Conservation (phyloP, 345 rosid genomes). For the Hirschfeldia incana region DNA sequence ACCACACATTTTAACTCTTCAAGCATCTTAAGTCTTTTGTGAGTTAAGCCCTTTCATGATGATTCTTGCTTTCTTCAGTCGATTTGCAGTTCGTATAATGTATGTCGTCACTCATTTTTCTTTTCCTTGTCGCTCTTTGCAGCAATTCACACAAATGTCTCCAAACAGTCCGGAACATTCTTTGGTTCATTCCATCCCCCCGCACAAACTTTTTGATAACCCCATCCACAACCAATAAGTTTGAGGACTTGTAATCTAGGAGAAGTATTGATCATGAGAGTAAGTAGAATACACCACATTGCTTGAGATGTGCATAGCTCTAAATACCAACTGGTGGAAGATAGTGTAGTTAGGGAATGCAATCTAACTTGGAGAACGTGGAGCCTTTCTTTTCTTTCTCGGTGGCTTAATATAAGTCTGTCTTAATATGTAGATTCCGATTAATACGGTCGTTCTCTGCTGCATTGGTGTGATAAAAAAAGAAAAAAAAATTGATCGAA, state of each 20-base stretch:
- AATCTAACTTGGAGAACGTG: not conserved
- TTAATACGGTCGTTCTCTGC: too few species aligned
- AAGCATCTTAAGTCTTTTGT: not conserved
- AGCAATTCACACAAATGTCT: not conserved
- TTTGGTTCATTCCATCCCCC: not conserved
- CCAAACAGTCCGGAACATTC: not conserved
- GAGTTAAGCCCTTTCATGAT: not conserved
- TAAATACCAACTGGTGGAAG: not conserved
- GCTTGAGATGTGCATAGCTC: not conserved
- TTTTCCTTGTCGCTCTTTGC: not conserved
- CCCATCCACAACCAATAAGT: not conserved
- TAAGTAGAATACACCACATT: not conserved
- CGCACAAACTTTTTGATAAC: not conserved
- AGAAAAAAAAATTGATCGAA: too few species aligned
- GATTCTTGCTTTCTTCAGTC: not conserved
- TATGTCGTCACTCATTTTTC: not conserved
- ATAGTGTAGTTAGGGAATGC: not conserved
- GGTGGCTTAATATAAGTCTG: too few species aligned
- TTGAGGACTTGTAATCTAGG: not conserved
- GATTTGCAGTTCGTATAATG: not conserved
- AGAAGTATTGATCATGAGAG: not conserved
- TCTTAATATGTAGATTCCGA: too few species aligned
- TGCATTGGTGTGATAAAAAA: too few species aligned
- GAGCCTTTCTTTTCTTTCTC: too few species aligned
- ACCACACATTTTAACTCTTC: not conserved